Evolutionary conservation across 805 yeast genomes (phyloP).

Genomic region (Zygoascus tannicola): DNA sequence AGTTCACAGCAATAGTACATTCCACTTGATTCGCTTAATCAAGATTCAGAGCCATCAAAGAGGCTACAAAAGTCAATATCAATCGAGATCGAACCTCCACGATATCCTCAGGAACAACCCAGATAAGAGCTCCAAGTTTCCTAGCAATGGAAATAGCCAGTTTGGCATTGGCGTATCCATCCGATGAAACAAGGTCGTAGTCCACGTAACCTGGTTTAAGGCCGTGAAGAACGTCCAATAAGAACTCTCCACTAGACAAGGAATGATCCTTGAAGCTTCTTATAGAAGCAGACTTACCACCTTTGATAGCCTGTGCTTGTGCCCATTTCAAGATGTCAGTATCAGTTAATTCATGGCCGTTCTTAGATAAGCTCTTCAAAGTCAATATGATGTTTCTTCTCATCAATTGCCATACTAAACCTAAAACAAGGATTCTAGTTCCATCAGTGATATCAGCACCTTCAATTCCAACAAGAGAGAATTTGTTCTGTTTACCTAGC

Average conservation of each 20-base stretch:
- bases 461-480: slow-evolving; percentile 94
- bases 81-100: slow-evolving; percentile 91
- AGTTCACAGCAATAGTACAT: too few species aligned
- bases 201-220: slow-evolving; percentile 97
- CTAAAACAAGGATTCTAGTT: slow-evolving; percentile 76
- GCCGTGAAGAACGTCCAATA: slow-evolving; percentile 85
- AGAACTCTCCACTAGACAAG: slow-evolving; percentile 66
- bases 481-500: slow-evolving; percentile 83
- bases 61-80: slow-evolving; percentile 89
- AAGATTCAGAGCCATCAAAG: slow-evolving; percentile 64
- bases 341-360: slow-evolving; percentile 73
- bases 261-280: slow-evolving; percentile 82
- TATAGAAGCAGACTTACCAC: slow-evolving; percentile 64
- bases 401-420: slow-evolving; percentile 97
- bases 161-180: slow-evolving; percentile 87
- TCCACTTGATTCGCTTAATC: slow-evolving; percentile 5
- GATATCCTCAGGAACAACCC: slow-evolving; percentile 99
- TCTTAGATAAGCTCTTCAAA: slow-evolving; percentile 57
- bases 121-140: slow-evolving; percentile 93
- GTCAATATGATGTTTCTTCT: slow-evolving; percentile 88
- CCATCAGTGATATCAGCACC: slow-evolving; percentile 97
- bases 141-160: slow-evolving; percentile 97
- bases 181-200: slow-evolving; percentile 84
- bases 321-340: slow-evolving; percentile 91
- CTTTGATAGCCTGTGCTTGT: slow-evolving; percentile 70